phyloP scores from a whole-genome alignment of 2,329 filamentous ascomycete species.

The Clonostachys chloroleuca region DNA sequence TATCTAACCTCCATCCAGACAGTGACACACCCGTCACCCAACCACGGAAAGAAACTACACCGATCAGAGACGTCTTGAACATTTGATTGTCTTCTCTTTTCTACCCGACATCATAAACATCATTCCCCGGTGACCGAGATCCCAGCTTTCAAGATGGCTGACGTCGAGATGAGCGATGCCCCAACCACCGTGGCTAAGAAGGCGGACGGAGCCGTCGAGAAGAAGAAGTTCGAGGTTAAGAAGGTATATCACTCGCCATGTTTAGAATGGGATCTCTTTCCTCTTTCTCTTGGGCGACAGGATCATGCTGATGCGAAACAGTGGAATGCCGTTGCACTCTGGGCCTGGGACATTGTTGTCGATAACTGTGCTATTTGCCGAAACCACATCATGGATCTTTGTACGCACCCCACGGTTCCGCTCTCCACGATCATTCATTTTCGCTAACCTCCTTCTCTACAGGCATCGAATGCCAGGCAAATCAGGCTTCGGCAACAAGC shows the following conservation, averaged over 20 bases:
- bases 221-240: slow-evolving; percentile 98
- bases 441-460: not conserved
- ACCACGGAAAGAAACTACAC: not conserved
- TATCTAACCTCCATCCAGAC: not conserved
- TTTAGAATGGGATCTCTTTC: not conserved
- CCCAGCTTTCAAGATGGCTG: slow-evolving; percentile 61
- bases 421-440: not conserved
- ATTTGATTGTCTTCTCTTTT: no score
- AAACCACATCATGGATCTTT: slow-evolving; percentile 99
- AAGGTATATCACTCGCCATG: slow-evolving; percentile 59
- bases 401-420: slow-evolving; percentile 42
- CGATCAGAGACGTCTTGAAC: not conserved
- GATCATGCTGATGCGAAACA: slow-evolving; percentile 28
- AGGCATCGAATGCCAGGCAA: slow-evolving; percentile 98
- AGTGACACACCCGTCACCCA: not conserved
- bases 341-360: slow-evolving; percentile 99
- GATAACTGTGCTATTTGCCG: slow-evolving; percentile 99
- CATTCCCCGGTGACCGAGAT: no score
- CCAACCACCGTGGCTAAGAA: slow-evolving; percentile 47
- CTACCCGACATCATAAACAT: no score
- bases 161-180: slow-evolving; percentile 95
- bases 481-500: slow-evolving; percentile 93
- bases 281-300: not conserved
- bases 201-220: slow-evolving; percentile 55
- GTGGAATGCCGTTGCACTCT: slow-evolving; percentile 98